These are phyloP conservation scores for Leishmania aethiopica DNA, from an alignment of 208 protist species.

Conservation along the genomic window DNA sequence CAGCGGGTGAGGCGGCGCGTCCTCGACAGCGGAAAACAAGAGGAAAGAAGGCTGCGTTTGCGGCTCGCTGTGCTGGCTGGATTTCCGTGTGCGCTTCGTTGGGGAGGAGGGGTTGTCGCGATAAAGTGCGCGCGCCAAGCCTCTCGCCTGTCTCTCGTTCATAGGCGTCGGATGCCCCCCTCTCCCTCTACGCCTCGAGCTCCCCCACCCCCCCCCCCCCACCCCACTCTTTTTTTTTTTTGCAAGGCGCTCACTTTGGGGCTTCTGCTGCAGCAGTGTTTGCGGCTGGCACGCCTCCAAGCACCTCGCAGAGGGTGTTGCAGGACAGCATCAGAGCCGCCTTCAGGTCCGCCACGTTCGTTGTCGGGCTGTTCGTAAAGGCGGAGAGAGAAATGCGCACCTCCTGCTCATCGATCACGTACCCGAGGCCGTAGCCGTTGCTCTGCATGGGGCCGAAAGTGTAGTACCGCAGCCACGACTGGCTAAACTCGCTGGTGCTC, in stretches of 20 bases:
- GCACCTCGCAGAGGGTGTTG: constrained; percentile 22
- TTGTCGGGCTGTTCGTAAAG: constrained; percentile 77
- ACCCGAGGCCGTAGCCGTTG: constrained; percentile 94
- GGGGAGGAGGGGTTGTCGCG: neutral
- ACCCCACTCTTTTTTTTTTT: neutral
- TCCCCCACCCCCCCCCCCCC: neutral
- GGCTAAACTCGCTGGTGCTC: constrained; percentile 69
- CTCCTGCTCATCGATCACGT: constrained; percentile 85
- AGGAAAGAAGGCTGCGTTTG: neutral
- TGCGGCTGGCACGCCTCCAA: constrained; percentile 8
- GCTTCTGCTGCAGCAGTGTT: neutral
- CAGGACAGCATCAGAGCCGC: constrained; percentile 26
- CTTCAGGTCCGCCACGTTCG: constrained; percentile 64
- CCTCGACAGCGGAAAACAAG: neutral
- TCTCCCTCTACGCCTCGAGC: neutral
- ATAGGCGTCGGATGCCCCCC: neutral
- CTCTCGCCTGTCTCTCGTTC: neutral
- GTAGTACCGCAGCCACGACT: constrained; percentile 78
- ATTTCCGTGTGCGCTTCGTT: neutral
- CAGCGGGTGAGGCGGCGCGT: neutral
- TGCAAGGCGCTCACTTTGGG: neutral
- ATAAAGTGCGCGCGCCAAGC: neutral
- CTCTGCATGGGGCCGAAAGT: constrained; percentile 84
- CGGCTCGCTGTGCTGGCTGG: neutral
- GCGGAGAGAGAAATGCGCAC: constrained; percentile 88